Conservation (phyloP, 306 rosid species). For the Citrullus colocynthis region DNA sequence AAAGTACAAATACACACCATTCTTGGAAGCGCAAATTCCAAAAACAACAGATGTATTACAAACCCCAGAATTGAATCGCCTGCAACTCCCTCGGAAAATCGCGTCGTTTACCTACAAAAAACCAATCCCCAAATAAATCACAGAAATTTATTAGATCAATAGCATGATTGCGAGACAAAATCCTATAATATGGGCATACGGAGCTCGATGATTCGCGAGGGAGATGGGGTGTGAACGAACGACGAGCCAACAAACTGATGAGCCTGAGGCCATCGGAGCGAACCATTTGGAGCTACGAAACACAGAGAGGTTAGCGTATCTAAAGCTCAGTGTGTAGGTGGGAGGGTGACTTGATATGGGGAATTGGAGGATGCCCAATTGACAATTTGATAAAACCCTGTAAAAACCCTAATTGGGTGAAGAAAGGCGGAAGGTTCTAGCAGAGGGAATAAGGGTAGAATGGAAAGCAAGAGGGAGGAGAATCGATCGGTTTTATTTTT, state of each 20-base stretch:
- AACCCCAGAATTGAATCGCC: slow-evolving; percentile 34
- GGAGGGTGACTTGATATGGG: not conserved
- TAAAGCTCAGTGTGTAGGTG: not conserved
- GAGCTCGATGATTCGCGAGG: slow-evolving; percentile 10
- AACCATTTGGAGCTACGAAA: slow-evolving; percentile 40
- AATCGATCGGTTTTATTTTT: too few species aligned
- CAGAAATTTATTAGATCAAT: not conserved
- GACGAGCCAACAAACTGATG: slow-evolving; percentile 39
- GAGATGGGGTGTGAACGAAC: slow-evolving; percentile 20
- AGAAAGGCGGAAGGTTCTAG: slow-evolving; percentile 31
- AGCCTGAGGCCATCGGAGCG: slow-evolving; percentile 52
- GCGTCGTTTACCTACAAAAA: slow-evolving; percentile 31
- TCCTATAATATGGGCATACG: slow-evolving; percentile 11
- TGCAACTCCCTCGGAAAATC: slow-evolving; percentile 25
- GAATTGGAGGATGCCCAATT: not conserved
- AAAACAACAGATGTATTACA: slow-evolving; percentile 21
- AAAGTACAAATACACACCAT: slow-evolving; percentile 24
- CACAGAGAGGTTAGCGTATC: not conserved
- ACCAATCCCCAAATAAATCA: not conserved
- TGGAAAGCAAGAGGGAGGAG: not conserved
- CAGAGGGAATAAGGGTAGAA: not conserved
- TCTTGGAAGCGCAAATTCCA: slow-evolving; percentile 17
- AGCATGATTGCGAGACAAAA: not conserved
- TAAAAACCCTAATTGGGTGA: slow-evolving; percentile 37
- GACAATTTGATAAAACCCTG: slow-evolving; percentile 31